Base-by-base conservation (phyloP, 2,329 filamentous ascomycete genomes). In the Tolypocladium pustulatum region DNA sequence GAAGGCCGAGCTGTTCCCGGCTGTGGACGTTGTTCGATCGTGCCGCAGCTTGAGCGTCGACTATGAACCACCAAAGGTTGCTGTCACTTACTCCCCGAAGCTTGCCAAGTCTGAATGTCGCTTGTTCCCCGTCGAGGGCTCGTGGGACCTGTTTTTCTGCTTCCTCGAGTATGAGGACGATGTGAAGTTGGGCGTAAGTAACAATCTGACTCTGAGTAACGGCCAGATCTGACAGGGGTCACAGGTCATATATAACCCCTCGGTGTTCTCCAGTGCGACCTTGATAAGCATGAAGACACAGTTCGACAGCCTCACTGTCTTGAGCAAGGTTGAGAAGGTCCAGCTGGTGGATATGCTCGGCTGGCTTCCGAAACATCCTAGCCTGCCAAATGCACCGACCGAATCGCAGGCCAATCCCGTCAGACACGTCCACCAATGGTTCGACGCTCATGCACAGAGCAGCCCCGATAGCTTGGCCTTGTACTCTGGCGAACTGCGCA, bases 91-190 rank as follows among this genome's bases (percentile, higher is more conserved):
- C 56, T 58, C 59, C 8, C 59, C 59, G 1, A 60, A 60, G 43
- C 59, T 60, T 22, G 59, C 56, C 27, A 51, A 38, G n/a, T 57
- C 58, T 4, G 56, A 54, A 25, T 60, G 59, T 36, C 59, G 56
- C 7, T n/a, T 60, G 37, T 60, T 60, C 27, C 59, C 59, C 30
- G 56, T 60, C 22, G 59, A 60, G 36, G 59, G 59, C 22, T 58
- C 59, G 2, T 60, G 59, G 59, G 59, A 60, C 40, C 25, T 60
- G 30, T 58, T 60, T 36, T 60, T 58, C 43, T 60, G 56, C 54
- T 60, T 60, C 54, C 52, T 58, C 6, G 59, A 60, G 46, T 55
- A 60, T 34, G 58, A 57, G 13, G 32, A 56, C 1, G 55, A 59
- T 13, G 58, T 59, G 36, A 59, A 57, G 49, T 55, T 59, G 20